Conservation (phyloP, 179 eudicot species). For the Actinidia polygama region DNA sequence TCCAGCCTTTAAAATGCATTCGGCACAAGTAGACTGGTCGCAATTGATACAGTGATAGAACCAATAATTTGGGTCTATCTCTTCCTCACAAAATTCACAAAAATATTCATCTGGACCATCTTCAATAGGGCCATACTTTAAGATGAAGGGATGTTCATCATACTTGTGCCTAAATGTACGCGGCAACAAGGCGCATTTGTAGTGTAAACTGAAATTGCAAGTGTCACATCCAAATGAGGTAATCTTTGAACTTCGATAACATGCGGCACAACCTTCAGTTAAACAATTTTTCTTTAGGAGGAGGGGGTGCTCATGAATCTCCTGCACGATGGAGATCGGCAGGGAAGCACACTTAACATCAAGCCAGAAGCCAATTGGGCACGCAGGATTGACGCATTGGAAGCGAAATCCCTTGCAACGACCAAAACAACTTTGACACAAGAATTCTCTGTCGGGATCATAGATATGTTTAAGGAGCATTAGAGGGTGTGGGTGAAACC, state of each 20-base stretch:
- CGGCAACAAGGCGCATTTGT: not conserved
- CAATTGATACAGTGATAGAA: not conserved
- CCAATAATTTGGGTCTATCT: not conserved
- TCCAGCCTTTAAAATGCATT: not conserved
- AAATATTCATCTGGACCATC: not conserved
- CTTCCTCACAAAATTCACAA: not conserved
- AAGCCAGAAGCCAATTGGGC: not conserved
- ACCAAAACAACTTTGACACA: not conserved
- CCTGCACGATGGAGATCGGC: not conserved
- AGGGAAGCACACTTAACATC: conserved; percentile 8
- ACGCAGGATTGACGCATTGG: accelerated
- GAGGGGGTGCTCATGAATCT: not conserved
- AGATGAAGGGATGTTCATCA: not conserved
- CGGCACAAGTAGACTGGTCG: not conserved
- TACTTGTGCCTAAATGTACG: not conserved
- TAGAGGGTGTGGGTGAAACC: not conserved
- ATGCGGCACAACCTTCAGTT: not conserved
- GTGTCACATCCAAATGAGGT: not conserved
- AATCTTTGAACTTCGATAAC: not conserved
- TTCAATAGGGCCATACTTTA: not conserved
- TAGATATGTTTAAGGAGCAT: not conserved
- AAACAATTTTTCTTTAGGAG: not conserved
- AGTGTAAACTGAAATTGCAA: not conserved
- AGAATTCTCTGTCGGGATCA: accelerated
- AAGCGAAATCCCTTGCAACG: not conserved